Base-by-base conservation (phyloP, 2,329 filamentous ascomycete species). In the Chalaropsis ovoidea region DNA sequence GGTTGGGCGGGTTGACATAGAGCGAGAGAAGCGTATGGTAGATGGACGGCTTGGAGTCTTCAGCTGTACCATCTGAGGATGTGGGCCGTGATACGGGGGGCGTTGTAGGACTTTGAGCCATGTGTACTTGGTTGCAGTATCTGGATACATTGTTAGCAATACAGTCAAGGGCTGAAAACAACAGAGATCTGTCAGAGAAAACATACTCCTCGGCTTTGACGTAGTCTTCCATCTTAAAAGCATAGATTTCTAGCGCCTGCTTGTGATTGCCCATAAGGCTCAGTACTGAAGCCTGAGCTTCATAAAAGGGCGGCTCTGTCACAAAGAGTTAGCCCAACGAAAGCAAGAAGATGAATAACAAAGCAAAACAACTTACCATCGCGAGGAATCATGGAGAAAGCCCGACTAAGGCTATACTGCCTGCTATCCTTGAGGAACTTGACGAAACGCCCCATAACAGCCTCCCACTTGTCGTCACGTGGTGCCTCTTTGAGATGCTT, bases 221-320 rank as follows among this genome's bases (percentile, higher is more conserved):
- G 69, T 89, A 93, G 74, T 96, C 87, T 70, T 88, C 79, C 74
- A 99, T 83, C 74, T 93, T 94, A 77, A 96, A 99, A 35, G 97
- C 93, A 73, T 96, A 99, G 63, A 99, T 96, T 73, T 94, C 88
- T n/a, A 99, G 78, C 0, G 94, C 94, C 75, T 97, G 91, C 73
- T 90, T 92, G 76, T 99, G 92, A 71, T 93, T 88, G 6, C 90
- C 90, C 89, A 97, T 96, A 70, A 94, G 95, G 75, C 90, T 91
- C 47, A 97, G 83, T 22, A 97, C 86, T 56, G 97, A 87, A 6
- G 94, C 94, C 68, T 93, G 86, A 1, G 90, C 86, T 74, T 97
- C 93, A 74, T 88, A 95, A 71, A 96, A 96, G 2, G 84, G 80
- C 0, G 91, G 80, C 73, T 96, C 90, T 93, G 69, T 19, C 13